Evolutionary conservation across 2,329 filamentous ascomycete species (phyloP).

Genomic region (Davidsoniella eucalypti): DNA sequence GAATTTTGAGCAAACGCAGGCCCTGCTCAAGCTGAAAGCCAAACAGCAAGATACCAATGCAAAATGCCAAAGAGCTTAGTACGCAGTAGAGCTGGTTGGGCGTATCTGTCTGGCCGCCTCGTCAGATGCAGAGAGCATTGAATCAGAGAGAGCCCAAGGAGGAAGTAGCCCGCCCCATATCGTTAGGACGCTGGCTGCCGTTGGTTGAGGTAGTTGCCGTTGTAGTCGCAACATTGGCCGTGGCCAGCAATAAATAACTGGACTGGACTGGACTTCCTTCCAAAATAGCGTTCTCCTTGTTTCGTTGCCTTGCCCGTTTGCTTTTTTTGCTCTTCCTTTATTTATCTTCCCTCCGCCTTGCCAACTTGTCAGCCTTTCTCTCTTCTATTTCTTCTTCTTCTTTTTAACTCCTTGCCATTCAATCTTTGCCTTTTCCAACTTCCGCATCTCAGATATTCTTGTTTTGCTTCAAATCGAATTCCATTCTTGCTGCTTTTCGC

Average conservation of each 20-base stretch:
- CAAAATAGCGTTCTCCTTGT: neutral
- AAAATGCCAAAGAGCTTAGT: no score
- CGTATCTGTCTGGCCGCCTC: no score
- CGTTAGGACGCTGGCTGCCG: neutral
- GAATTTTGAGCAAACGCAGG: no score
- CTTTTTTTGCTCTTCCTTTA: slow-evolving; percentile 5
- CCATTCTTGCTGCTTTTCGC: no score
- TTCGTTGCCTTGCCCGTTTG: slow-evolving; percentile 1
- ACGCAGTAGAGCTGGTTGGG: no score
- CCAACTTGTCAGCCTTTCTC: neutral
- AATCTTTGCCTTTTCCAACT: neutral
- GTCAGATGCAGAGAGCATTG: no score
- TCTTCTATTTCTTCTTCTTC: neutral
- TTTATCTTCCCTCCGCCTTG: neutral
- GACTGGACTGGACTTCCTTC: neutral
- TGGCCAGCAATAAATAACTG: no score
- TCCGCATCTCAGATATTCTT: neutral
- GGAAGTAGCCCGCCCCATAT: no score
- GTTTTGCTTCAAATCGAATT: neutral
- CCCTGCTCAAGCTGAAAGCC: no score
- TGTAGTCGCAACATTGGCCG: no score
- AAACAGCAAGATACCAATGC: no score
- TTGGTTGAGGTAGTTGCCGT: neutral
- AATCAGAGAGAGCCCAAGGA: no score
- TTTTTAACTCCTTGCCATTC: neutral